A percentile compares a stretch with the other conserved stretches of the same genome.
Conservation (phyloP, 176 grass and related monocot genomes). For the Eleusine coracana region DNA sequence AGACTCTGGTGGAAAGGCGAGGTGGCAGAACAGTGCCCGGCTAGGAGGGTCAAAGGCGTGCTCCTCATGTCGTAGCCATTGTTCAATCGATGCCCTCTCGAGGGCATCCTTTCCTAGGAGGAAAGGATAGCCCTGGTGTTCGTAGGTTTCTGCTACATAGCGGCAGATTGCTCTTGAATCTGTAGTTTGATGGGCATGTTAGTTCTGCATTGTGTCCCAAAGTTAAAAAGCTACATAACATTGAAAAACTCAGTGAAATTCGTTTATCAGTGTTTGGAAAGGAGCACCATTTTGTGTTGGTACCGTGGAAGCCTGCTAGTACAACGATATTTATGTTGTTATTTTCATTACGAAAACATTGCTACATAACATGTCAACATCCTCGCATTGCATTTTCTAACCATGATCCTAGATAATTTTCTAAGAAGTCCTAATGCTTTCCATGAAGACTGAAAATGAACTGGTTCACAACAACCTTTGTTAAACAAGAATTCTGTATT, state of each 20-base stretch:
- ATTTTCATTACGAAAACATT: constrained; percentile 10
- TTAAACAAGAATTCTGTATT: neutral
- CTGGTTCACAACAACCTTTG: neutral
- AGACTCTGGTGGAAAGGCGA: constrained; percentile 56
- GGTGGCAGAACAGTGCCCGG: constrained; percentile 67
- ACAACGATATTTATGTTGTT: constrained; percentile 7
- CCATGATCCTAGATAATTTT: neutral
- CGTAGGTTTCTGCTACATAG: constrained; percentile 67
- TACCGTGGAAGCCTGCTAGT: neutral
- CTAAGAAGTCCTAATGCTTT: neutral
- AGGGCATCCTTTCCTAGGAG: constrained; percentile 85
- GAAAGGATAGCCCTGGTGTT: constrained; percentile 62
- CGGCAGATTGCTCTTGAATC: constrained; percentile 94
- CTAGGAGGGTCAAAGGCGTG: constrained; percentile 86
- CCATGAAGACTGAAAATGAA: constrained; percentile 3
- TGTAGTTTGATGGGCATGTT: constrained; percentile 40
- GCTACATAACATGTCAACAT: neutral
- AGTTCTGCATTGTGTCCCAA: constrained; percentile 16
- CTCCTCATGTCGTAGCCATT: constrained; percentile 93
- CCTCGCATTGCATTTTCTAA: constrained; percentile 29
- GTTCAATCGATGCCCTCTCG: constrained; percentile 91
- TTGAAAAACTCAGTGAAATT: neutral
- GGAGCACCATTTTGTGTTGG: neutral
- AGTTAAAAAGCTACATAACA: neutral
- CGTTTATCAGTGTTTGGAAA: neutral